Conservation (phyloP, 306 rosid genomes). For the Lathyrus tuberosus region DNA sequence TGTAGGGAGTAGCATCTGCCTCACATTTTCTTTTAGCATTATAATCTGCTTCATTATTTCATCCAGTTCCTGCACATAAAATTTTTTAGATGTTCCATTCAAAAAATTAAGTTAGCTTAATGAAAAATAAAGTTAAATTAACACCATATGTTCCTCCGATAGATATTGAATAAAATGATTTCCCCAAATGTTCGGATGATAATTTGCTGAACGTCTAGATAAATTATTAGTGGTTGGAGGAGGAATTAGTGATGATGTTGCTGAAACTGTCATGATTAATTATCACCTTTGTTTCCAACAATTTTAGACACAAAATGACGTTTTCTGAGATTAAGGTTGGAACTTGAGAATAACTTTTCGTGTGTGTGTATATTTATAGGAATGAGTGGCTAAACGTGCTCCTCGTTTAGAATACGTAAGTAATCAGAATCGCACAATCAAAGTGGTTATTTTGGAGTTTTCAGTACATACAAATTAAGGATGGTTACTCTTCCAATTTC, state of each 20-base stretch:
- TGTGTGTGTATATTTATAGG: neutral
- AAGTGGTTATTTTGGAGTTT: too few relatives aligned
- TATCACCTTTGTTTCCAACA: neutral
- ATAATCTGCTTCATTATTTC: neutral
- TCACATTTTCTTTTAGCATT: constrained; percentile 11
- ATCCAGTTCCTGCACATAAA: neutral
- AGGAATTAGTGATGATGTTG: neutral
- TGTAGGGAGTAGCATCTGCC: neutral
- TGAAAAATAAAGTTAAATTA: neutral
- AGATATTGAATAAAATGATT: constrained; percentile 15
- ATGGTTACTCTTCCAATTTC: too few relatives aligned
- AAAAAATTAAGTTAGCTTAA: neutral
- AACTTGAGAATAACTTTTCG: neutral
- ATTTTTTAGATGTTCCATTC: neutral
- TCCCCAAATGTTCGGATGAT: constrained; percentile 18
- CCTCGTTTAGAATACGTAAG: too few relatives aligned
- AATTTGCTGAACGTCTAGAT: constrained; percentile 15
- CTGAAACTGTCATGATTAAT: neutral
- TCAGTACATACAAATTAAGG: too few relatives aligned
- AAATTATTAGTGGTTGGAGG: neutral
- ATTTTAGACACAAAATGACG: too few relatives aligned
- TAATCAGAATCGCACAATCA: too few relatives aligned
- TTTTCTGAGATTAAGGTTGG: too few relatives aligned
- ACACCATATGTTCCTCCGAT: neutral
- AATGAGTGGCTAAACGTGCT: too few relatives aligned